A percentile compares a stretch with the other conserved stretches of the same genome.
phyloP scores from a whole-genome alignment of 306 rosid genomes.

The Acacia confusa region DNA sequence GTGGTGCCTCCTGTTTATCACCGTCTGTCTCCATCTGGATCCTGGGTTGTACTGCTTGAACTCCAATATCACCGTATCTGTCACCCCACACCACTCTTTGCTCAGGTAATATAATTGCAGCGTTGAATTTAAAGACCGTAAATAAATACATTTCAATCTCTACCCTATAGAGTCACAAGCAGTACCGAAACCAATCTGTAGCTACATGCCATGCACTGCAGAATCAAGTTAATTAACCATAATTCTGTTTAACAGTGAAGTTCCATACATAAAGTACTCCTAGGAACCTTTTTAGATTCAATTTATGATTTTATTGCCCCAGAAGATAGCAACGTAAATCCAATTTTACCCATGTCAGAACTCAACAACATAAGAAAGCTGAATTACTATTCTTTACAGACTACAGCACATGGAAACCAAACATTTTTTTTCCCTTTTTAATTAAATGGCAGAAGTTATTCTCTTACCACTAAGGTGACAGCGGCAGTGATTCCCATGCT shows the following conservation, averaged over 20 bases:
- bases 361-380: neutral
- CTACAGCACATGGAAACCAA: neutral
- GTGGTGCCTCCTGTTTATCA: conserved; percentile 66
- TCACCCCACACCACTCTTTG: conserved; percentile 20
- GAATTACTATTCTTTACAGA: neutral
- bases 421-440: neutral
- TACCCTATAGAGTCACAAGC: neutral
- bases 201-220: neutral
- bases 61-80: conserved; percentile 77
- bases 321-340: neutral
- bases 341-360: neutral
- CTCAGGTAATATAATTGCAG: conserved; percentile 22
- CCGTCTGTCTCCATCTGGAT: conserved; percentile 74
- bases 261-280: neutral
- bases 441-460: conserved; percentile 28
- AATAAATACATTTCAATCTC: neutral
- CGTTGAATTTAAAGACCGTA: neutral
- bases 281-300: neutral
- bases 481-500: conserved; percentile 51
- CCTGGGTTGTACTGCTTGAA: conserved; percentile 75
- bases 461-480: conserved; percentile 68
- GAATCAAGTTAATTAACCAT: neutral
- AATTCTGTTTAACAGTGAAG: neutral
- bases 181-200: neutral
- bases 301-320: neutral